These are phyloP conservation scores for Chloromonas sp. DNA, from an alignment of 163 green algal genomes.

Conservation along the genomic window DNA sequence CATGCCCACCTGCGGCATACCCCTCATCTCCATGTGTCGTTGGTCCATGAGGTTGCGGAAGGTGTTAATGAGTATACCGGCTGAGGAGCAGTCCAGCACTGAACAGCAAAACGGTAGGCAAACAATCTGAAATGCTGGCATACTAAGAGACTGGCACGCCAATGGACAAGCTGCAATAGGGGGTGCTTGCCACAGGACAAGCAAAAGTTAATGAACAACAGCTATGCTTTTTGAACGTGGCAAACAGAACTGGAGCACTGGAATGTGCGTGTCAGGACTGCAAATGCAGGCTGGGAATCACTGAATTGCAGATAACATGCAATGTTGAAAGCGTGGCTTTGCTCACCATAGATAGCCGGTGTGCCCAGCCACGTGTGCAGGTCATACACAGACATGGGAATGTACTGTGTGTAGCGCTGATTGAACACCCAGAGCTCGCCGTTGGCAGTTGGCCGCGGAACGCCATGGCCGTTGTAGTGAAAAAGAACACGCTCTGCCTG, in stretches of 20 bases:
- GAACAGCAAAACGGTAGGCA: not conserved
- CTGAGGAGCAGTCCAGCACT: conserved; percentile 93
- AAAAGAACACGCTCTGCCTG: conserved; percentile 90
- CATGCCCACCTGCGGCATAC: too few species aligned
- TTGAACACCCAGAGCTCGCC: conserved; percentile 98
- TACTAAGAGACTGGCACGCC: too few species aligned
- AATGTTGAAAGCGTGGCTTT: too few species aligned
- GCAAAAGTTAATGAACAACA: too few species aligned
- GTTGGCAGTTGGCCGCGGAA: conserved; percentile 93
- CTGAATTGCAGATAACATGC: too few species aligned
- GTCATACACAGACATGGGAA: conserved; percentile 96
- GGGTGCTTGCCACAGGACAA: too few species aligned
- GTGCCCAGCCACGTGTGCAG: conserved; percentile 64
- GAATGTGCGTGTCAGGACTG: too few species aligned
- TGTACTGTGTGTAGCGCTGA: conserved; percentile 95
- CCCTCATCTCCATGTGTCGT: not conserved
- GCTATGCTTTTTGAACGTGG: too few species aligned
- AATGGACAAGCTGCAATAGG: too few species aligned
- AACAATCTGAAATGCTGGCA: too few species aligned
- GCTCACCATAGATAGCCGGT: conserved; percentile 32
- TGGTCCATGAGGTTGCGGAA: conserved; percentile 39
- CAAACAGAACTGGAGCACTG: too few species aligned
- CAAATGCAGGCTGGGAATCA: too few species aligned
- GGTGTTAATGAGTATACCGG: conserved; percentile 85
- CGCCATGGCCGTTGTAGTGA: conserved; percentile 96